Conservation (phyloP, 2,329 filamentous ascomycete species). For the Cephalotrichum gorgonifer region DNA sequence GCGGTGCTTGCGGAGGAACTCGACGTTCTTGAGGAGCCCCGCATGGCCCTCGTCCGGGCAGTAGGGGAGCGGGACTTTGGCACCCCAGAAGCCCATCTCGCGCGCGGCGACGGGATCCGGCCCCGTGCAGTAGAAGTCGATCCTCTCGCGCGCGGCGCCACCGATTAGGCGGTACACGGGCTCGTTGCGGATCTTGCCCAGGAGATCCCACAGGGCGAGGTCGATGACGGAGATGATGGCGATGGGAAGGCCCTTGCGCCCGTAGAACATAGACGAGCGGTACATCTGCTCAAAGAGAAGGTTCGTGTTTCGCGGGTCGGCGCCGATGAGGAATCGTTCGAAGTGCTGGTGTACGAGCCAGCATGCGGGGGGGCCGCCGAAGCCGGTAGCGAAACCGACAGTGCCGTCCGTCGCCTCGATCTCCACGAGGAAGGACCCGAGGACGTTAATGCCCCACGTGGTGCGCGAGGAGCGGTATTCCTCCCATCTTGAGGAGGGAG, state of each 20-base stretch:
- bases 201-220: slow-evolving; percentile 81
- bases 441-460: slow-evolving; percentile 90
- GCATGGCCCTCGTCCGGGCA: slow-evolving; percentile 78
- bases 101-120: slow-evolving; percentile 74
- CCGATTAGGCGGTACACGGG: slow-evolving; percentile 93
- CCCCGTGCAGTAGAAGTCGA: slow-evolving; percentile 92
- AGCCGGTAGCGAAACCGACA: slow-evolving; percentile 89
- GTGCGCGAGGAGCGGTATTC: slow-evolving; percentile 80
- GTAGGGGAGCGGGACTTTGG: slow-evolving; percentile 82
- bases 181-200: slow-evolving; percentile 84
- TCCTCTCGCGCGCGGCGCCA: slow-evolving; percentile 70
- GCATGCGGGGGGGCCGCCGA: slow-evolving; percentile 85
- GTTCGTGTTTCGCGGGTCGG: slow-evolving; percentile 85
- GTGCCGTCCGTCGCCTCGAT: slow-evolving; percentile 83
- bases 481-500: slow-evolving; percentile 83
- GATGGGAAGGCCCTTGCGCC: slow-evolving; percentile 79
- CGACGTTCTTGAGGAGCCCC: slow-evolving; percentile 80
- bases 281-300: slow-evolving; percentile 96
- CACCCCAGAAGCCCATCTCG: slow-evolving; percentile 80
- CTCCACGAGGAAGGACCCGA: slow-evolving; percentile 86
- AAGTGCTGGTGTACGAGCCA: slow-evolving; percentile 94
- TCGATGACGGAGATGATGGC: slow-evolving; percentile 94
- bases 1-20: slow-evolving; percentile 76
- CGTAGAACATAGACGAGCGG: slow-evolving; percentile 91
- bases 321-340: slow-evolving; percentile 79